Evolutionary conservation across 306 rosid species (phyloP).

Genomic region (Lathyrus oleraceus): DNA sequence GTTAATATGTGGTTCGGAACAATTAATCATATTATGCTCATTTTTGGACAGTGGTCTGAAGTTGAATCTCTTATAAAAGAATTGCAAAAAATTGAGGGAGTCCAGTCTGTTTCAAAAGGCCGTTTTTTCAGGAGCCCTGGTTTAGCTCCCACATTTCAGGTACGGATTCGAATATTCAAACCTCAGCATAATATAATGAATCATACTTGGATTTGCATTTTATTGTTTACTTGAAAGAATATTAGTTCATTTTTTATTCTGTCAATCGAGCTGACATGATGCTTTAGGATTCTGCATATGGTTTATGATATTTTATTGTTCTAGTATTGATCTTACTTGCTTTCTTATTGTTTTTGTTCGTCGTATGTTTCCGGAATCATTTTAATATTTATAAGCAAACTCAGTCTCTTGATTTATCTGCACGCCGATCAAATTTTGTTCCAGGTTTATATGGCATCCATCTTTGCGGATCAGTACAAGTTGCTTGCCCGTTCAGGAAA

Average conservation of each 20-base stretch:
- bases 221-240: slow-evolving; percentile 18
- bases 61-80: slow-evolving; percentile 76
- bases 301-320: slow-evolving; percentile 16
- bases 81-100: slow-evolving; percentile 71
- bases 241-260: slow-evolving; percentile 14
- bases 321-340: slow-evolving; percentile 8
- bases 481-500: slow-evolving; percentile 89
- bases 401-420: slow-evolving; percentile 31
- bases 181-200: slow-evolving; percentile 23
- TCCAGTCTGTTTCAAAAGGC: slow-evolving; percentile 80
- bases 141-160: slow-evolving; percentile 98
- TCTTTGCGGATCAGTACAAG: slow-evolving; percentile 90
- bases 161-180: slow-evolving; percentile 25
- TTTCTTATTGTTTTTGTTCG: background rate
- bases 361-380: background rate
- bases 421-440: slow-evolving; percentile 18
- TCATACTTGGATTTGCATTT: slow-evolving; percentile 16
- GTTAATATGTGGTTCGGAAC: slow-evolving; percentile 22
- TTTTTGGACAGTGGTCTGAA: slow-evolving; percentile 78
- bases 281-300: slow-evolving; percentile 17
- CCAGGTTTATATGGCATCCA: slow-evolving; percentile 96
- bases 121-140: slow-evolving; percentile 92
- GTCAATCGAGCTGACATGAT: slow-evolving; percentile 9
- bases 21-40: slow-evolving; percentile 24
- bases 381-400: slow-evolving; percentile 27